phyloP scores from a whole-genome alignment of 306 rosid genomes.

The Begonia masoniana region DNA sequence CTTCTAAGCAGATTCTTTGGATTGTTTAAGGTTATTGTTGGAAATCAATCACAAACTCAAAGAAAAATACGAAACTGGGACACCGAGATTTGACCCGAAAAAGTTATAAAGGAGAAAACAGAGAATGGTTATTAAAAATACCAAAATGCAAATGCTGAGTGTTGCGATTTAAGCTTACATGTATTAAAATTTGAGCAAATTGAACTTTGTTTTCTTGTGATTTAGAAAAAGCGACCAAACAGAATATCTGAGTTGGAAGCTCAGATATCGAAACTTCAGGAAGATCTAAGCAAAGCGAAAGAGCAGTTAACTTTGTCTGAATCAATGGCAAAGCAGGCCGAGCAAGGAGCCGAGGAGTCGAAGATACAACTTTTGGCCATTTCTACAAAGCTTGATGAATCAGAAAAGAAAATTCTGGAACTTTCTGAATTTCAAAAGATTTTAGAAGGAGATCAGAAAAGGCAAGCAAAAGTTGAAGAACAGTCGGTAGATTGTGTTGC shows the following conservation, averaged over 20 bases:
- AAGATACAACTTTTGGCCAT: constrained; percentile 36
- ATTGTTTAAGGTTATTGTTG: too few relatives aligned
- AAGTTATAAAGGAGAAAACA: too few relatives aligned
- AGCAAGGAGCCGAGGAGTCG: constrained; percentile 56
- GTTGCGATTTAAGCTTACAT: too few relatives aligned
- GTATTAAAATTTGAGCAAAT: too few relatives aligned
- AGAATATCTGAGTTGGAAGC: constrained; percentile 77
- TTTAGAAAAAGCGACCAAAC: constrained; percentile 72
- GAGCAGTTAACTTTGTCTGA: constrained; percentile 47
- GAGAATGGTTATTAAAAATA: too few relatives aligned
- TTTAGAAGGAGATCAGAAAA: constrained; percentile 30
- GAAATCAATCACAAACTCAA: too few relatives aligned
- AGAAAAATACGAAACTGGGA: too few relatives aligned
- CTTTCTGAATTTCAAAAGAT: constrained; percentile 48
- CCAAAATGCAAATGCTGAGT: too few relatives aligned
- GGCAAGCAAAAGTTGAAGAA: constrained; percentile 44
- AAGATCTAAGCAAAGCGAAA: constrained; percentile 51
- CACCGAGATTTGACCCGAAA: too few relatives aligned
- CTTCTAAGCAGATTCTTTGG: neutral
- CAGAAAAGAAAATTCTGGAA: constrained; percentile 44
- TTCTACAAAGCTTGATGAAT: constrained; percentile 56
- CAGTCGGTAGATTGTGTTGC: constrained; percentile 40
- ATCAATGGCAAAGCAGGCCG: constrained; percentile 60
- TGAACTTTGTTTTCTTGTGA: too few relatives aligned
- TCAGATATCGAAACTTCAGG: constrained; percentile 68